These are phyloP conservation scores for Pholiota microspora DNA, from an alignment of 768 basidiomycete genomes.

Conservation along the genomic window DNA sequence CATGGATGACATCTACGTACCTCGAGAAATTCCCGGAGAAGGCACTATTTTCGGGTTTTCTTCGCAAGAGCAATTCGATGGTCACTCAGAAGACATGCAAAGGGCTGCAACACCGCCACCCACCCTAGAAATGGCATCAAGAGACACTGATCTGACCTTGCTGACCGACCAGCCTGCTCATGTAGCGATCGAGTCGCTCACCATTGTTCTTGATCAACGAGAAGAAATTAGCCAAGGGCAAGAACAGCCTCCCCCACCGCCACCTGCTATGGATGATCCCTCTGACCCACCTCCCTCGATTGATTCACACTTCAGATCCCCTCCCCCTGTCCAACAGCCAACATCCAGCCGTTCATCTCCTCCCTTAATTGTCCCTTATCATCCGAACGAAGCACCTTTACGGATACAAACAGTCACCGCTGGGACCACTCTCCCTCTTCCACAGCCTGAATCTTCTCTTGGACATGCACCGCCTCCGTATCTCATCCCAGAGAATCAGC, in stretches of 20 bases:
- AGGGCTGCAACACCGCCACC: constrained; percentile 72
- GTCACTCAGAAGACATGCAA: constrained; percentile 68
- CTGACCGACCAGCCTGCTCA: constrained; percentile 55
- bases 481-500: constrained; percentile 49
- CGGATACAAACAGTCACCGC: constrained; percentile 23
- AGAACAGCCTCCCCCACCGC: constrained; percentile 59
- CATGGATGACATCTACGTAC: constrained; percentile 28
- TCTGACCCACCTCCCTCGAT: constrained; percentile 88
- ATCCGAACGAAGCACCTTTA: constrained; percentile 18
- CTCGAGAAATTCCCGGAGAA: constrained; percentile 60
- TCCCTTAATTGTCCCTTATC: constrained; percentile 25
- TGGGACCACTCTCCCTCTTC: constrained; percentile 24
- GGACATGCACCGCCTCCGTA: constrained; percentile 80
- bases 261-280: constrained; percentile 84
- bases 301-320: constrained; percentile 71
- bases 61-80: constrained; percentile 75
- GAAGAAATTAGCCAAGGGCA: constrained; percentile 33
- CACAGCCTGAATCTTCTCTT: constrained; percentile 37
- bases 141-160: constrained; percentile 67
- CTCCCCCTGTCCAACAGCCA: constrained; percentile 32
- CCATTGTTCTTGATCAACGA: constrained; percentile 54
- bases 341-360: constrained; percentile 36
- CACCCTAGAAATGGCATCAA: constrained; percentile 69
- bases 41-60: constrained; percentile 76
- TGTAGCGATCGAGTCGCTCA: constrained; percentile 54